phyloP scores from a whole-genome alignment of 306 rosid genomes.

The Mimosa pudica region DNA sequence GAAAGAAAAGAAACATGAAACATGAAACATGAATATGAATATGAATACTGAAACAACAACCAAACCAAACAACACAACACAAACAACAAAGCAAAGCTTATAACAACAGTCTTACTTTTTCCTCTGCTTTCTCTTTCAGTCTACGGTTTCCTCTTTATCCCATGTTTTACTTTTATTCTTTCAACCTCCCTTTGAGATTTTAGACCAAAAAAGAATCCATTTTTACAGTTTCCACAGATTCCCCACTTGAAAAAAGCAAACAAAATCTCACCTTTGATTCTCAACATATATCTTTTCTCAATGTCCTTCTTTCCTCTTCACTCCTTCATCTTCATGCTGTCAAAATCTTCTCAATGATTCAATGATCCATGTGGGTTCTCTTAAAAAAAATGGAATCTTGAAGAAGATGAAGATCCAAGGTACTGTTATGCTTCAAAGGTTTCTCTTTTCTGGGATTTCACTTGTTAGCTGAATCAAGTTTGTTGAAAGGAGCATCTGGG shows the following conservation, averaged over 20 bases:
- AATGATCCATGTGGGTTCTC: slow-evolving; percentile 27
- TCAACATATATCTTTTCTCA: slow-evolving; percentile 11
- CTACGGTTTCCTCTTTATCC: slow-evolving; percentile 39
- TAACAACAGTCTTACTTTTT: slow-evolving; percentile 7
- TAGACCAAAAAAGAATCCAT: not conserved
- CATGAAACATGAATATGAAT: not conserved
- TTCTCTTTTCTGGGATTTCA: not conserved
- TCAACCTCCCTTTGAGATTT: not conserved
- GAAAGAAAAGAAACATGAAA: not conserved
- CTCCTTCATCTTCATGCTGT: slow-evolving; percentile 1
- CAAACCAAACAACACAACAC: not conserved
- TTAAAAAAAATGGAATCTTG: slow-evolving; percentile 9
- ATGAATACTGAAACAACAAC: too few species aligned
- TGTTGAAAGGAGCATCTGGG: not conserved
- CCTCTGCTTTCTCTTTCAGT: slow-evolving; percentile 30
- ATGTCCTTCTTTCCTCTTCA: slow-evolving; percentile 26
- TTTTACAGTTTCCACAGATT: slow-evolving; percentile 34
- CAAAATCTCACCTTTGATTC: slow-evolving; percentile 17
- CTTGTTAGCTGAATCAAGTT: slow-evolving; percentile 6
- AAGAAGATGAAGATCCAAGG: slow-evolving; percentile 52
- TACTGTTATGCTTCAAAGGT: slow-evolving; percentile 32
- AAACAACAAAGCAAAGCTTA: slow-evolving; percentile 15
- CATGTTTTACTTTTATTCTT: not conserved
- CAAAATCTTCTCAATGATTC: slow-evolving; percentile 29
- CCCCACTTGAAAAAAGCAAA: slow-evolving; percentile 18